Percentiles rank a stretch among this genome's conserved stretches.
These are phyloP conservation scores for Sparassis latifolia DNA, from an alignment of 1,284 basidiomycete genomes.

Conservation along the genomic window DNA sequence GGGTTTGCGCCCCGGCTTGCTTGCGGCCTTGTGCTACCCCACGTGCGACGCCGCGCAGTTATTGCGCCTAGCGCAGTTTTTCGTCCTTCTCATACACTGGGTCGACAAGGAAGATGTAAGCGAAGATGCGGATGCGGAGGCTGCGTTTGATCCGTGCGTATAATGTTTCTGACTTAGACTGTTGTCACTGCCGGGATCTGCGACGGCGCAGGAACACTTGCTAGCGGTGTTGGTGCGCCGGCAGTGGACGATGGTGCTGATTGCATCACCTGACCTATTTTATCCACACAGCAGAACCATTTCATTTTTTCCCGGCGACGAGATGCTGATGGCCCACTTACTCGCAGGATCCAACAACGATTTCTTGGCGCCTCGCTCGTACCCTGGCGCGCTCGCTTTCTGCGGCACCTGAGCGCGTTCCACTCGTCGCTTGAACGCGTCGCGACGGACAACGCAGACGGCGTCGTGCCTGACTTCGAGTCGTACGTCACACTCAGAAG, in stretches of 20 bases:
- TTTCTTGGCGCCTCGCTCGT: constrained; percentile 12
- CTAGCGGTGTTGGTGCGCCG: constrained; percentile 1
- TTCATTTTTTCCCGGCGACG: too few species aligned
- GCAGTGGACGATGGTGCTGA: background rate
- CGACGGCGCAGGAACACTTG: background rate
- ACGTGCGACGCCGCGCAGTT: constrained; percentile 50
- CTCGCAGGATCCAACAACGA: constrained; percentile 13
- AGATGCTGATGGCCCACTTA: background rate
- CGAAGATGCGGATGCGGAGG: constrained; percentile 13
- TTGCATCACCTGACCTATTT: too few species aligned
- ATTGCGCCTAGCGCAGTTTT: constrained; percentile 42
- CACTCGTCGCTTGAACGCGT: constrained; percentile 19
- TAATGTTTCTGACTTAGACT: background rate
- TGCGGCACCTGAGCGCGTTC: constrained; percentile 22
- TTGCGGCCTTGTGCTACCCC: constrained; percentile 52
- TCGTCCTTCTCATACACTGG: constrained; percentile 34
- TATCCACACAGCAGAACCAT: too few species aligned
- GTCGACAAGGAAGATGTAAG: constrained; percentile 10
- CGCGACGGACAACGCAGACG: constrained; percentile 17
- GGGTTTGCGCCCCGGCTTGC: constrained; percentile 41
- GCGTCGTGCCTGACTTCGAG: constrained; percentile 34
- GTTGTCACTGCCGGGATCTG: background rate
- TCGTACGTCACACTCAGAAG: constrained; percentile 39
- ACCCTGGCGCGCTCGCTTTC: constrained; percentile 25
- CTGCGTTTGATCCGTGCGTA: constrained; percentile 21